Percentiles rank a stretch among this genome's conserved stretches.
These are phyloP conservation scores for Penicillium vulpinum DNA, from an alignment of 2,329 filamentous ascomycete species.

Conservation along the genomic window DNA sequence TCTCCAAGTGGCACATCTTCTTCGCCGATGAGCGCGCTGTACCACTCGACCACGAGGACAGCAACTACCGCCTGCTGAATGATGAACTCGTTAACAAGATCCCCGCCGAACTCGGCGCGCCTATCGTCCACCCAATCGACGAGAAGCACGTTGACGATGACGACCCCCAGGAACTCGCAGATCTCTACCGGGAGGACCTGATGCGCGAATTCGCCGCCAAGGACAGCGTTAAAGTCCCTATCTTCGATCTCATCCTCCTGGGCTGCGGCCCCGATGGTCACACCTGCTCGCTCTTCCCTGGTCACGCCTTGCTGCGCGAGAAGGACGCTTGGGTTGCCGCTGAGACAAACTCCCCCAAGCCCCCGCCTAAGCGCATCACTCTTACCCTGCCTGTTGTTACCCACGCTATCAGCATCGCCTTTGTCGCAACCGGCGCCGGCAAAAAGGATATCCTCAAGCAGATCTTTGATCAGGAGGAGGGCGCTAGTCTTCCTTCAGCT, in stretches of 20 bases:
- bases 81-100: slow-evolving; percentile 86
- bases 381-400: slow-evolving; percentile 87
- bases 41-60: slow-evolving; percentile 85
- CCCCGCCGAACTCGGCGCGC: slow-evolving; percentile 64
- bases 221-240: slow-evolving; percentile 89
- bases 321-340: slow-evolving; percentile 87
- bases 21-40: slow-evolving; percentile 97
- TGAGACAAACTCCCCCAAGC: slow-evolving; percentile 93
- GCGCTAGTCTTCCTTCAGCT: slow-evolving; percentile 74
- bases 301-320: slow-evolving; percentile 82
- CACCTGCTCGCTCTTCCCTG: slow-evolving; percentile 94
- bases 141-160: slow-evolving; percentile 65
- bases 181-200: slow-evolving; percentile 86
- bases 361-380: slow-evolving; percentile 85
- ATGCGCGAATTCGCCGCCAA: slow-evolving; percentile 84
- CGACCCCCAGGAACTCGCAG: slow-evolving; percentile 87
- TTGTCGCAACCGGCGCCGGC: slow-evolving; percentile 82
- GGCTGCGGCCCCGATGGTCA: slow-evolving; percentile 96
- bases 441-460: slow-evolving; percentile 92
- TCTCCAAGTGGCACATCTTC: slow-evolving; percentile 94
- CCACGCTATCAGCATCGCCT: slow-evolving; percentile 82
- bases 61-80: slow-evolving; percentile 89
- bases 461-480: slow-evolving; percentile 80
- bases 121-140: slow-evolving; percentile 79
- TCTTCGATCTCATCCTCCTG: slow-evolving; percentile 91